phyloP scores from a whole-genome alignment of 2,329 filamentous ascomycete species.

The Arthrobotrys conoides region DNA sequence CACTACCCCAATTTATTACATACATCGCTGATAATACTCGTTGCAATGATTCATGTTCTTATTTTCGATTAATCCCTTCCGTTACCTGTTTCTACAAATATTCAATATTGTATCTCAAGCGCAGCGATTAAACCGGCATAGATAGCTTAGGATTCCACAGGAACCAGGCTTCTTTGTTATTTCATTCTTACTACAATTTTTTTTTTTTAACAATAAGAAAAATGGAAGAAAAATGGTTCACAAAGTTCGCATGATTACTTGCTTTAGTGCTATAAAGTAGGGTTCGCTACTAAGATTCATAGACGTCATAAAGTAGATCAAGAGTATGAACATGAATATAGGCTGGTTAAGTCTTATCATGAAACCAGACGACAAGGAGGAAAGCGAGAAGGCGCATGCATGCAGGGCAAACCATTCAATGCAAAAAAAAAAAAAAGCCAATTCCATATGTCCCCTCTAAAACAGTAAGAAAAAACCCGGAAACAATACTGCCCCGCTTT shows the following conservation, averaged over 20 bases:
- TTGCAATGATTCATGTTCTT: too few species aligned
- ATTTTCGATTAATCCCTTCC: too few species aligned
- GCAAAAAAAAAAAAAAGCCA: slow-evolving; percentile 16
- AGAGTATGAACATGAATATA: neutral
- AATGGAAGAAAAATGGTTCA: too few species aligned
- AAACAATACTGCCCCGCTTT: slow-evolving; percentile 32
- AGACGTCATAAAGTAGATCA: neutral
- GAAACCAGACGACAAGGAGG: neutral
- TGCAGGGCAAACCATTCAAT: neutral
- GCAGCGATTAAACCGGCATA: too few species aligned
- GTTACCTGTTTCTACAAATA: too few species aligned
- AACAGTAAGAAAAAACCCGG: slow-evolving; percentile 18
- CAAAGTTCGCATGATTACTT: neutral
- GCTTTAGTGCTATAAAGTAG: neutral
- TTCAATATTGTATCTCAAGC: too few species aligned
- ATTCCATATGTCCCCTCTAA: slow-evolving; percentile 26
- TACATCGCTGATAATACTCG: too few species aligned
- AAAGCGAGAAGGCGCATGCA: neutral
- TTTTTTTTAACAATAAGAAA: neutral
- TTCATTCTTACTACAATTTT: neutral
- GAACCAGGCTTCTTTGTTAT: too few species aligned
- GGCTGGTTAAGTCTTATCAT: neutral
- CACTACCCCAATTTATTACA: too few species aligned
- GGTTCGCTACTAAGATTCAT: slow-evolving; percentile 11
- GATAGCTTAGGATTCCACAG: too few species aligned